phyloP scores from a whole-genome alignment of 192 early-diverging fungal species.

The Allomyces macrogynus region DNA sequence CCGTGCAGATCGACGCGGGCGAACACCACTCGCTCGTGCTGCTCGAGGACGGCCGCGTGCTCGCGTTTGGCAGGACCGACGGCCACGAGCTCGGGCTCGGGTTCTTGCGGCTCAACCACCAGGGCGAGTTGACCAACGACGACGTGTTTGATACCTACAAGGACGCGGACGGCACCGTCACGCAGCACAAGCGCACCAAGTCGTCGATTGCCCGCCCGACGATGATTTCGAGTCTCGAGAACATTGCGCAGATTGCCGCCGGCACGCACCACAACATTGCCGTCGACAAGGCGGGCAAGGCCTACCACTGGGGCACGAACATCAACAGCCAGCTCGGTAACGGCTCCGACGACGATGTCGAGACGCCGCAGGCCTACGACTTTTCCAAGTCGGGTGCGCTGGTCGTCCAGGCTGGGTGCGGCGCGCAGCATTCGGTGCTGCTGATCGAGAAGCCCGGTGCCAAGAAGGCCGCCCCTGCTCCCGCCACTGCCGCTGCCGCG shows the following conservation, averaged over 20 bases:
- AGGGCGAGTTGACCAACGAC: conserved; percentile 11
- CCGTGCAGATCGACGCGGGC: conserved; percentile 51
- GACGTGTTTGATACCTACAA: background rate
- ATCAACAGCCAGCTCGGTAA: conserved; percentile 68
- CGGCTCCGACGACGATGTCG: conserved; percentile 51
- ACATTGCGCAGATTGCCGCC: conserved; percentile 27
- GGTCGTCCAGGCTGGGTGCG: conserved; percentile 41
- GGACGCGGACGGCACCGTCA: conserved; percentile 3
- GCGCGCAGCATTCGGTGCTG: conserved; percentile 60
- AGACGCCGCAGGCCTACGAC: conserved; percentile 31
- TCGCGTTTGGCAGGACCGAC: conserved; percentile 68
- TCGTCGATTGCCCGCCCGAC: conserved; percentile 38
- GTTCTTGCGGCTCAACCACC: no score
- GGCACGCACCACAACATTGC: conserved; percentile 42
- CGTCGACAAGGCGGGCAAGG: conserved; percentile 5
- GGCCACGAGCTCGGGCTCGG: conserved; percentile 60
- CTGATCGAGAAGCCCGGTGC: conserved; percentile 11
- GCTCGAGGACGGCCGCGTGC: conserved; percentile 47
- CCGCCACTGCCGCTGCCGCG: no score
- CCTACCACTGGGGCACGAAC: conserved; percentile 64
- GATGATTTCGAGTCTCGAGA: conserved; percentile 17
- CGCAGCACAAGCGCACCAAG: conserved; percentile 16
- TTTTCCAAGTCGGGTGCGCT: conserved; percentile 51
- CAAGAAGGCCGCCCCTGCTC: background rate
- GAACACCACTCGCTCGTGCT: conserved; percentile 70